These are phyloP conservation scores for Seminavis robusta DNA, from an alignment of 108 stramenopile species.

Conservation along the genomic window DNA sequence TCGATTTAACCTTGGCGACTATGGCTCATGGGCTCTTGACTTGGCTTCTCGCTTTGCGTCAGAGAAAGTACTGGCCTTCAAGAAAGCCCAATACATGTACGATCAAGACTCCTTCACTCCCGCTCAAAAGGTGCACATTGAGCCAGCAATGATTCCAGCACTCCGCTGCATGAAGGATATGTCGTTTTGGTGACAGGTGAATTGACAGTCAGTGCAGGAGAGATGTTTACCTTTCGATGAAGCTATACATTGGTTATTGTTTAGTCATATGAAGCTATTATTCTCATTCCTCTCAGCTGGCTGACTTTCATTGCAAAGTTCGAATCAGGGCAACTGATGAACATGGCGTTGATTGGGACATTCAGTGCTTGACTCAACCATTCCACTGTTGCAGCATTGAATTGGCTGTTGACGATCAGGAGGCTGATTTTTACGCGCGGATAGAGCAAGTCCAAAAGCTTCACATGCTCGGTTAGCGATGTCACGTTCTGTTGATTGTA, in stretches of 20 bases:
- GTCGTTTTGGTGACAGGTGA: too few species aligned
- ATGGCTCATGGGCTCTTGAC: too few species aligned
- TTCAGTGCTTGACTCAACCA: constrained; percentile 25
- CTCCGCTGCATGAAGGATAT: too few species aligned
- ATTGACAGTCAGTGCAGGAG: too few species aligned
- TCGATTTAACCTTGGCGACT: too few species aligned
- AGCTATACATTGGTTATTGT: not conserved
- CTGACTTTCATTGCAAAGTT: constrained; percentile 57
- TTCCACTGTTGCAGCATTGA: constrained; percentile 47
- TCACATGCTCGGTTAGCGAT: constrained; percentile 41
- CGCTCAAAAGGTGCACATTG: too few species aligned
- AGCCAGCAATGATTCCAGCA: too few species aligned
- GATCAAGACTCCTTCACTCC: too few species aligned
- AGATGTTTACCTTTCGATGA: too few species aligned
- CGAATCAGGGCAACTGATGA: constrained; percentile 64
- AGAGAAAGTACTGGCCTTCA: too few species aligned
- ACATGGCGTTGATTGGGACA: constrained; percentile 52
- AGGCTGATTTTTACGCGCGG: constrained; percentile 52
- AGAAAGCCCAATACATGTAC: too few species aligned
- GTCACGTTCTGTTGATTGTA: constrained; percentile 6
- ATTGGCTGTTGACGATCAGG: constrained; percentile 36
- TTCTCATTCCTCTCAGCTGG: constrained; percentile 62
- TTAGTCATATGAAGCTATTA: constrained; percentile 52
- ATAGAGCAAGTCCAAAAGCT: constrained; percentile 57
- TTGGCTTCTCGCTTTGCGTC: too few species aligned